Conservation (phyloP, 345 rosid genomes). For the Excoecaria cochinchinensis region DNA sequence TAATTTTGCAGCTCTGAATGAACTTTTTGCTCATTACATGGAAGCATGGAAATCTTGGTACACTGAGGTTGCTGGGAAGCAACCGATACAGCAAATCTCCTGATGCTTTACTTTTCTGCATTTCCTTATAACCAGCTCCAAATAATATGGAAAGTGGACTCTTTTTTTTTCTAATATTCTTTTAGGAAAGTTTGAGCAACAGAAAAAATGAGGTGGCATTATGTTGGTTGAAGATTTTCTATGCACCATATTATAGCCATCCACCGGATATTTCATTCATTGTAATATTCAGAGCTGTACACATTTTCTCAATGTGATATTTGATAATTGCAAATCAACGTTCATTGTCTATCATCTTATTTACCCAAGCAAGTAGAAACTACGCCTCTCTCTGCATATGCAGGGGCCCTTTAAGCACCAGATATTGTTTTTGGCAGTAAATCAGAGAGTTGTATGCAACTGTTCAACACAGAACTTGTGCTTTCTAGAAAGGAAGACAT, state of each 20-base stretch:
- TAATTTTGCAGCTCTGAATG: conserved; percentile 62
- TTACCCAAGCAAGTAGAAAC: background rate
- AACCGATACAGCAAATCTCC: conserved; percentile 36
- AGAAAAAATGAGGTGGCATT: conserved; percentile 19
- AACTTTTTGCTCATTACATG: conserved; percentile 80
- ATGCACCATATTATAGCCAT: conserved; percentile 25
- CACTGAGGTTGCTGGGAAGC: conserved; percentile 62
- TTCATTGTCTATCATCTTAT: background rate
- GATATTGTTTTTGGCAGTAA: no score
- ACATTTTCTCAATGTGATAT: conserved; percentile 12
- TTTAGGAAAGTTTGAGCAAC: background rate
- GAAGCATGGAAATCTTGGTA: conserved; percentile 94
- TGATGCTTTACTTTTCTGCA: conserved; percentile 16
- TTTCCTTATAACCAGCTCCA: conserved; percentile 11
- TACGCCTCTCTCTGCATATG: background rate
- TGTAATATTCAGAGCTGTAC: background rate
- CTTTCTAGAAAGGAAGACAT: no score
- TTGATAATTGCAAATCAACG: background rate
- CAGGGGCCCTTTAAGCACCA: background rate
- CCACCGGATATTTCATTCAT: background rate
- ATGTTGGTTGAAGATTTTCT: conserved; percentile 26
- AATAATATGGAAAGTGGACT: background rate
- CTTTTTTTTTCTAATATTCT: background rate
- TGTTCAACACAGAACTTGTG: no score
- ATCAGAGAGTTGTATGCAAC: no score